Base-by-base conservation (phyloP, 2,329 filamentous ascomycete species). In the Trichoderma arundinaceum region DNA sequence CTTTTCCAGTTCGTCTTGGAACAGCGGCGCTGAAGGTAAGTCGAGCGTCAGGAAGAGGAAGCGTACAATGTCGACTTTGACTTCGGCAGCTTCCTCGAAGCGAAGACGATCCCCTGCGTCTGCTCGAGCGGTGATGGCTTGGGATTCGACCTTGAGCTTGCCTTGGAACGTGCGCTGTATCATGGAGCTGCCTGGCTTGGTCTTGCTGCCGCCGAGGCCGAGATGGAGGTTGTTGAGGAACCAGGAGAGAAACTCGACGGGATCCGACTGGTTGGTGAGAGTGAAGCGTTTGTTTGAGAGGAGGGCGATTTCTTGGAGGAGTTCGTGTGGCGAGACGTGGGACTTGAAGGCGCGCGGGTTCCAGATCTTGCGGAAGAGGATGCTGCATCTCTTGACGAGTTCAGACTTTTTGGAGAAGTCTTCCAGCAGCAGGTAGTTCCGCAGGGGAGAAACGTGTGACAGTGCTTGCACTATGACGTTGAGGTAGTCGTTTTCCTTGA, bases 401-500 rank as follows among this genome's bases (percentile, higher is more conserved):
- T 98, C 93, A 2, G 92, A 71, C 33, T 77, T 89, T 66, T 84
- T 85, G 10, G 84, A 84, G 59, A 97, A 89, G 71, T 96, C 86
- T 74, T 97, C 92, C 1, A 98, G 86, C 73, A 99, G 88, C 75
- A 98, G 89, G 79, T 88, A 98, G 76, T 98, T 97, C 39, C 95
- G 88, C 71, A 99, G 82, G 4, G 95, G 94, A 19, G 89, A 83
- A 32, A 98, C 92, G 77, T 99, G 95, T 2, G 94, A 90, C 43
- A 99, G 84, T 7, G 94, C 90, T 77, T 99, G 95, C 56, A 96
- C 90, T 3, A 97, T 87, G 32, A 97, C 94, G 75, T 99, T 99
- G 74, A 98, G 86, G 80, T 99, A 99, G 81, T 99, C 95, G 80
- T 99, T 99, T 66, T 95, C 92, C 79, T 99, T 99, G 84, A 99